These are phyloP conservation scores for Taphrina wiesneri DNA, from an alignment of 1,139 yeast genomes.

Conservation along the genomic window DNA sequence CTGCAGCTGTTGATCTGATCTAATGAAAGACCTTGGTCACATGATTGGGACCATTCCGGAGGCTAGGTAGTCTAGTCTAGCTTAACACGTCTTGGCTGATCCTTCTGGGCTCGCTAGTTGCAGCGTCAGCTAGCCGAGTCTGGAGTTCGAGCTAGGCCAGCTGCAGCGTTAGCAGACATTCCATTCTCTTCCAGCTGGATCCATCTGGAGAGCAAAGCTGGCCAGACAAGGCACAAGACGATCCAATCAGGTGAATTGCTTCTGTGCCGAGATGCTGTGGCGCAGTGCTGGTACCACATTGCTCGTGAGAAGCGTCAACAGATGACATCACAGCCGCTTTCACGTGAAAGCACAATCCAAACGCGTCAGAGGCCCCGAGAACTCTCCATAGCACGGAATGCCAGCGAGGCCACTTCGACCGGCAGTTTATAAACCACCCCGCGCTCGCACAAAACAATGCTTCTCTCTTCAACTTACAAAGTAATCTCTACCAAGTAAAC, in stretches of 20 bases:
- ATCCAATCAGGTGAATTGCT: background rate
- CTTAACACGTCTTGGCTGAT: no score
- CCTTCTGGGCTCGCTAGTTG: no score
- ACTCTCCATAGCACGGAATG: background rate
- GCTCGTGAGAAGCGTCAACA: background rate
- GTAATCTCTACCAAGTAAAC: conserved; percentile 5
- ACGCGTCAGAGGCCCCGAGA: conserved; percentile 14
- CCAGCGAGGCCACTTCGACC: conserved; percentile 5
- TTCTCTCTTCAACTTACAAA: background rate
- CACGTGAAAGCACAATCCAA: conserved; percentile 6
- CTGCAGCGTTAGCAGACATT: background rate
- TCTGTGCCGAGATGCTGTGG: conserved; percentile 7
- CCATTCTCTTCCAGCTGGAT: background rate
- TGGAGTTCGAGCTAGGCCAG: background rate
- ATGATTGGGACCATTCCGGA: no score
- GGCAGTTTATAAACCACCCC: conserved; percentile 19
- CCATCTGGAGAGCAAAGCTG: background rate
- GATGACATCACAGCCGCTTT: conserved; percentile 12
- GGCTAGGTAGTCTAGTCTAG: no score
- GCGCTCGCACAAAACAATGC: conserved; percentile 9
- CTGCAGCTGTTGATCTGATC: no score
- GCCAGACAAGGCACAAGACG: background rate
- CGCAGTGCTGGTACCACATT: background rate
- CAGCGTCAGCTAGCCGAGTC: background rate
- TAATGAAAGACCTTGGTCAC: no score